Percentiles rank a stretch among this genome's conserved stretches.
Conservation (phyloP, 768 basidiomycete species). For the Tubosaeta brunneosetosa region DNA sequence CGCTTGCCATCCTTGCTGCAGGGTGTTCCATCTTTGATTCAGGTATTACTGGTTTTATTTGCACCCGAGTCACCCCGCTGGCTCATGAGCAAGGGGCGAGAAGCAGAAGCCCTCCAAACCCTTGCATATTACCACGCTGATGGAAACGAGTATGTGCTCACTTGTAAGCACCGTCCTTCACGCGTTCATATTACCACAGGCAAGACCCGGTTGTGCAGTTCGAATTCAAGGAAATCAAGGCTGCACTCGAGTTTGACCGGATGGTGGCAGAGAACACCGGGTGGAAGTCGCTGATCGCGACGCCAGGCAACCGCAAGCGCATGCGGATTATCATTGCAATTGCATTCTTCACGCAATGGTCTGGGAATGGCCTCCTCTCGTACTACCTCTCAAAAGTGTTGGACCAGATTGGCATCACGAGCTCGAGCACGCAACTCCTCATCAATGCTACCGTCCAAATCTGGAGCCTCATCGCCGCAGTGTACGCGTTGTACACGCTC, state of each 20-base stretch:
- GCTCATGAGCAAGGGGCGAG: slow-evolving; percentile 70
- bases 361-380: slow-evolving; percentile 65
- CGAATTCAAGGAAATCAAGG: slow-evolving; percentile 78
- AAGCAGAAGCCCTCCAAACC: slow-evolving; percentile 59
- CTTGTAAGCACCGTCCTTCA: not conserved
- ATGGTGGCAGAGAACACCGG: slow-evolving; percentile 53
- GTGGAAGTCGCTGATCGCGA: slow-evolving; percentile 64
- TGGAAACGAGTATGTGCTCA: slow-evolving; percentile 49
- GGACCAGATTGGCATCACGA: slow-evolving; percentile 58
- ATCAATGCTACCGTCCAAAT: slow-evolving; percentile 65
- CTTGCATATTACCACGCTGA: slow-evolving; percentile 84
- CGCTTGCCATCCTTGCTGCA: slow-evolving; percentile 75
- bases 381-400: slow-evolving; percentile 72
- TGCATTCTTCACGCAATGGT: slow-evolving; percentile 73
- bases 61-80: slow-evolving; percentile 82
- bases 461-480: slow-evolving; percentile 15
- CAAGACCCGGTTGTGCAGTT: slow-evolving; percentile 65
- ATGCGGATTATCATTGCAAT: slow-evolving; percentile 65
- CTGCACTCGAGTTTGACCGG: slow-evolving; percentile 66
- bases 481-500: slow-evolving; percentile 29
- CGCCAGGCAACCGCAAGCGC: slow-evolving; percentile 62
- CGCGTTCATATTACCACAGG: slow-evolving; percentile 22
- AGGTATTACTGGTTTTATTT: slow-evolving; percentile 62
- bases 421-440: slow-evolving; percentile 47
- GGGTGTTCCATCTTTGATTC: slow-evolving; percentile 62